A percentile compares a stretch with the other conserved stretches of the same genome.
phyloP scores from a whole-genome alignment of 768 basidiomycete genomes.

The Kwoniella newhampshirensis region DNA sequence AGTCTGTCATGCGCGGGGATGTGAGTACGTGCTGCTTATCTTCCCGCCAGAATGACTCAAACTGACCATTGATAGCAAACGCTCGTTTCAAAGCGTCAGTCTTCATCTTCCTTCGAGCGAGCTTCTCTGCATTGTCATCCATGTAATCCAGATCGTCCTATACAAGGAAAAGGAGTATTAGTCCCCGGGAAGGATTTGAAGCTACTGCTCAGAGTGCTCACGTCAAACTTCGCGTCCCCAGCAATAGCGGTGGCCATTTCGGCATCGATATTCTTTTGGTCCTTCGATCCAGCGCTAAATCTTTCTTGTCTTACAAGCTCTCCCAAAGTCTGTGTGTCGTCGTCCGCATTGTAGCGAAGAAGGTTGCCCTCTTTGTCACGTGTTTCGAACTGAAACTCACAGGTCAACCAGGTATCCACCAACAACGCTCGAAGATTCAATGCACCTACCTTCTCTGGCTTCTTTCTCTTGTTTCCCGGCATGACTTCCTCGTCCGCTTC shows the following conservation, averaged over 20 bases:
- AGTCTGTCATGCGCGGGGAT: slow-evolving; percentile 71
- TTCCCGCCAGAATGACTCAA: background rate
- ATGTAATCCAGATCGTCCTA: slow-evolving; percentile 90
- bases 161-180: too few relatives aligned
- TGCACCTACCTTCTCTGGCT: slow-evolving; percentile 66
- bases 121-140: slow-evolving; percentile 91
- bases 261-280: slow-evolving; percentile 87
- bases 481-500: slow-evolving; percentile 58
- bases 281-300: slow-evolving; percentile 81
- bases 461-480: slow-evolving; percentile 71
- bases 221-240: slow-evolving; percentile 83
- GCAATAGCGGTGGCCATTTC: slow-evolving; percentile 86
- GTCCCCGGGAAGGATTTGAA: too few relatives aligned
- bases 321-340: slow-evolving; percentile 78
- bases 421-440: background rate
- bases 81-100: slow-evolving; percentile 93
- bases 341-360: slow-evolving; percentile 83
- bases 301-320: slow-evolving; percentile 92
- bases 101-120: slow-evolving; percentile 92
- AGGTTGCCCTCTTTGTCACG: slow-evolving; percentile 91
- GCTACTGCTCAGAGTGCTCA: slow-evolving; percentile 48
- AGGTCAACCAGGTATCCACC: slow-evolving; percentile 7
- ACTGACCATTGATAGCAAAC: slow-evolving; percentile 88
- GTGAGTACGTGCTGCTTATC: background rate
- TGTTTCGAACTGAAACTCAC: slow-evolving; percentile 67